Conservation (phyloP, 176 grass and related monocot species). For the Alopecurus myosuroides region DNA sequence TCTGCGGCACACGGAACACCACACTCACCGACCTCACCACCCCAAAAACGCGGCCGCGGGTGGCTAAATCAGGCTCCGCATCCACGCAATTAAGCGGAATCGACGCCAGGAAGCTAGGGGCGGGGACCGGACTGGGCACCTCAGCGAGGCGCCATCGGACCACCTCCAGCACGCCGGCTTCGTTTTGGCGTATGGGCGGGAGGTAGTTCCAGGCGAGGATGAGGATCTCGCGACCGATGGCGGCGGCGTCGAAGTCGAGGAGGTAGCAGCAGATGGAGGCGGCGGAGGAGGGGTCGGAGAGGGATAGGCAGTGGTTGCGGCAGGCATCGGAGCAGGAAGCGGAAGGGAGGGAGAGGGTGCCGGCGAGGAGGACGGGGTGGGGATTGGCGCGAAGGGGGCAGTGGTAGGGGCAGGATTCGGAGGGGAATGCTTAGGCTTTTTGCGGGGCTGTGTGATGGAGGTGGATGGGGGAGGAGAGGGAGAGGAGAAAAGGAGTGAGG, state of each 20-base stretch:
- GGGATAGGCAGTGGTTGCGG: slow-evolving; percentile 59
- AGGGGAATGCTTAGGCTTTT: slow-evolving; percentile 31
- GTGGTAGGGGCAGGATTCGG: slow-evolving; percentile 22
- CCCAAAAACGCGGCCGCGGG: slow-evolving; percentile 29
- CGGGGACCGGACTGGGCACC: background rate
- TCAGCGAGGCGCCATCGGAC: slow-evolving; percentile 56
- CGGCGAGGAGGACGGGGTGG: slow-evolving; percentile 46
- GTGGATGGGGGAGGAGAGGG: background rate
- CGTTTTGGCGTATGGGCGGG: slow-evolving; percentile 30
- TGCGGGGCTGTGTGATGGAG: slow-evolving; percentile 30
- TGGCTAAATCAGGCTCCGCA: background rate
- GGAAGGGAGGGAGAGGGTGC: slow-evolving; percentile 46
- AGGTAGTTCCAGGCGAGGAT: slow-evolving; percentile 87
- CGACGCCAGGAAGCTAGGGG: background rate
- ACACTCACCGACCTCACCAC: slow-evolving; percentile 65
- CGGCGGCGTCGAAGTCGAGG: slow-evolving; percentile 50
- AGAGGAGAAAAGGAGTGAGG: slow-evolving; percentile 24
- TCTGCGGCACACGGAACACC: slow-evolving; percentile 56
- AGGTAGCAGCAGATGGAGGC: slow-evolving; percentile 68
- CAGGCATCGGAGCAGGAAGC: slow-evolving; percentile 16
- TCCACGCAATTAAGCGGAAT: slow-evolving; percentile 1
- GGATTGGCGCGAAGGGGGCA: slow-evolving; percentile 46
- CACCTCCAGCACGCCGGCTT: slow-evolving; percentile 65
- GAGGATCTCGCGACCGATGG: slow-evolving; percentile 48
- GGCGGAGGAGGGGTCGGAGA: slow-evolving; percentile 33